Conservation (phyloP, 345 rosid genomes). For the Pistacia integerrima region DNA sequence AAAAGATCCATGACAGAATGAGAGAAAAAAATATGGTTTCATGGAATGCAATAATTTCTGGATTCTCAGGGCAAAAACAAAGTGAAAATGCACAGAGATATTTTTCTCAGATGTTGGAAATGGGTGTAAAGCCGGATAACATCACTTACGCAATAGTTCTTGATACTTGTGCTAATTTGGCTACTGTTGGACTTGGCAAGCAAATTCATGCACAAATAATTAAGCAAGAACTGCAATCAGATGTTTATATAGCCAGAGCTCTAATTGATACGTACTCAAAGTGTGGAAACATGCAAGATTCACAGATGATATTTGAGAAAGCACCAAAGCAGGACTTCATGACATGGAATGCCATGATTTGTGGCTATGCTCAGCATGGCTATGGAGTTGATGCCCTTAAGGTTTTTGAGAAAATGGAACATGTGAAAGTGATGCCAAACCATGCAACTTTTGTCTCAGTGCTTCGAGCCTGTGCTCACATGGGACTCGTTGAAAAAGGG, state of each 20-base stretch:
- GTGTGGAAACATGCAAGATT: constrained; percentile 85
- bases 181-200: constrained; percentile 75
- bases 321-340: constrained; percentile 67
- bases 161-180: constrained; percentile 85
- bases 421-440: constrained; percentile 59
- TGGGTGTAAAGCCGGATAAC: constrained; percentile 66
- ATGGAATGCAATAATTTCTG: constrained; percentile 85
- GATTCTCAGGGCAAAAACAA: constrained; percentile 63
- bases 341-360: constrained; percentile 94
- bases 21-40: constrained; percentile 55
- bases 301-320: constrained; percentile 65
- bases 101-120: constrained; percentile 68
- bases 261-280: constrained; percentile 97
- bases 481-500: constrained; percentile 68
- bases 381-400: constrained; percentile 72
- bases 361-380: constrained; percentile 89
- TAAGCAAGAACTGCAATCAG: constrained; percentile 70
- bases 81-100: constrained; percentile 79
- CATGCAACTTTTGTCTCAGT: constrained; percentile 86
- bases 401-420: constrained; percentile 62
- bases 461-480: constrained; percentile 92
- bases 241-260: constrained; percentile 80
- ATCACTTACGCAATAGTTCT: constrained; percentile 88
- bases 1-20: constrained; percentile 62
- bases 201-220: constrained; percentile 85